A percentile compares a stretch with the other conserved stretches of the same genome.
These are phyloP conservation scores for Colletotrichum tropicicola DNA, from an alignment of 2,329 filamentous ascomycete genomes.

Conservation along the genomic window DNA sequence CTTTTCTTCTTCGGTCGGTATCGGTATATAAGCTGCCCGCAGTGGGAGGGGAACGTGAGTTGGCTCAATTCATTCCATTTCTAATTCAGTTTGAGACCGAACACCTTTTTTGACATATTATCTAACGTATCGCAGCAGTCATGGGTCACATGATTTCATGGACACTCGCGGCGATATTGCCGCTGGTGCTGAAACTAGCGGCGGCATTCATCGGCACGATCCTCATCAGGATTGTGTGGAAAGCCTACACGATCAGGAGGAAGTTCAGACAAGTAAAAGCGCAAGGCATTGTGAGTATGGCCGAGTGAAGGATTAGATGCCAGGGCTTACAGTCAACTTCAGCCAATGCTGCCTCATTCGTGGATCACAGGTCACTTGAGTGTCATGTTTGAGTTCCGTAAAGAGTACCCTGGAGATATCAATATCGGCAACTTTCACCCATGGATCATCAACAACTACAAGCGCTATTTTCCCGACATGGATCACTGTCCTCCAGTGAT, in stretches of 20 bases:
- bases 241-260: background rate
- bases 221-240: background rate
- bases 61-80: too few relatives aligned
- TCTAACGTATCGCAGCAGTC: background rate
- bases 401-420: background rate
- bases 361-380: conserved; percentile 14
- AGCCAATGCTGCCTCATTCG: conserved; percentile 13
- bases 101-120: background rate
- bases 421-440: conserved; percentile 1
- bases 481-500: conserved; percentile 28
- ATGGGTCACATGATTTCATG: background rate
- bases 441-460: conserved; percentile 13
- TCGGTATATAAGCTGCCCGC: background rate
- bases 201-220: background rate
- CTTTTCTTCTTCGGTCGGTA: background rate
- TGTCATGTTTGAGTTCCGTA: conserved; percentile 8
- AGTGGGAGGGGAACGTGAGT: too few relatives aligned
- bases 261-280: conserved; percentile 5
- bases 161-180: background rate
- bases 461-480: conserved; percentile 13
- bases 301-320: accelerated
- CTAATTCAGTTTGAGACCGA: too few relatives aligned
- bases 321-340: background rate
- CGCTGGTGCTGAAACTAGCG: background rate
- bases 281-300: background rate